Percentiles rank a stretch among this genome's conserved stretches.
Conservation (phyloP, 352 stramenopile species). For the Phytopythium kandeliae region DNA sequence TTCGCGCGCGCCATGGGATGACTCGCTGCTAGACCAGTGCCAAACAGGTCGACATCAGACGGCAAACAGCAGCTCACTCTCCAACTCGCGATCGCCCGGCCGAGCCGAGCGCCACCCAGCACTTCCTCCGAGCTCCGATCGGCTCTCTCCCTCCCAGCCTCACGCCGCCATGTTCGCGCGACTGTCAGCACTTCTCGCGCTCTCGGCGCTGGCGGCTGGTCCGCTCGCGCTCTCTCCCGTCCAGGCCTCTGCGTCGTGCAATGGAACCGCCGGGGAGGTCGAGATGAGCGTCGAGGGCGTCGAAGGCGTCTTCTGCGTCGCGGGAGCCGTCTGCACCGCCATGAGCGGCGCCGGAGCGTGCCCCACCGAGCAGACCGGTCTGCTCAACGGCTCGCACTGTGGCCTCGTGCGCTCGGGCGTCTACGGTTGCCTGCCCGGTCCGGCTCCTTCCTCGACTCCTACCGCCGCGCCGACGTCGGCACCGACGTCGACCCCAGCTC, state of each 20-base stretch:
- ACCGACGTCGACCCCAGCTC: background rate
- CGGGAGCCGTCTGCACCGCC: conserved; percentile 15
- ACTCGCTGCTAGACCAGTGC: too few relatives aligned
- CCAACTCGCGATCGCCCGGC: too few relatives aligned
- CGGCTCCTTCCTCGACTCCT: conserved; percentile 1
- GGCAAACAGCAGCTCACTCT: too few relatives aligned
- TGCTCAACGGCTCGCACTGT: conserved; percentile 29
- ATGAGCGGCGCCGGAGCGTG: conserved; percentile 19
- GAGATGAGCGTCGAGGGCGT: conserved; percentile 31
- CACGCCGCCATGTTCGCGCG: conserved; percentile 17
- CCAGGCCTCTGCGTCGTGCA: conserved; percentile 11
- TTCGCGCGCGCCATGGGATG: too few relatives aligned
- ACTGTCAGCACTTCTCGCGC: conserved; percentile 15
- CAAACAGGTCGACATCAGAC: too few relatives aligned
- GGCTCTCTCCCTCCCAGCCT: too few relatives aligned
- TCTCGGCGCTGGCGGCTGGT: background rate
- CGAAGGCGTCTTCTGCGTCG: conserved; percentile 23
- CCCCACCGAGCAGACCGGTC: conserved; percentile 15
- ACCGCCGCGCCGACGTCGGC: background rate
- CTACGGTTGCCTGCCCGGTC: conserved; percentile 26
- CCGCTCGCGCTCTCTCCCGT: conserved; percentile 1
- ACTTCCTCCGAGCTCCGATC: too few relatives aligned
- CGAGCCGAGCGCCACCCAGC: too few relatives aligned
- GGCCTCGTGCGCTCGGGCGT: conserved; percentile 23
- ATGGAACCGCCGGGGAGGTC: conserved; percentile 9